A percentile compares a stretch with the other conserved stretches of the same genome.
phyloP scores from a whole-genome alignment of 2,329 filamentous ascomycete species.

The Hirsutella minnesotensis region DNA sequence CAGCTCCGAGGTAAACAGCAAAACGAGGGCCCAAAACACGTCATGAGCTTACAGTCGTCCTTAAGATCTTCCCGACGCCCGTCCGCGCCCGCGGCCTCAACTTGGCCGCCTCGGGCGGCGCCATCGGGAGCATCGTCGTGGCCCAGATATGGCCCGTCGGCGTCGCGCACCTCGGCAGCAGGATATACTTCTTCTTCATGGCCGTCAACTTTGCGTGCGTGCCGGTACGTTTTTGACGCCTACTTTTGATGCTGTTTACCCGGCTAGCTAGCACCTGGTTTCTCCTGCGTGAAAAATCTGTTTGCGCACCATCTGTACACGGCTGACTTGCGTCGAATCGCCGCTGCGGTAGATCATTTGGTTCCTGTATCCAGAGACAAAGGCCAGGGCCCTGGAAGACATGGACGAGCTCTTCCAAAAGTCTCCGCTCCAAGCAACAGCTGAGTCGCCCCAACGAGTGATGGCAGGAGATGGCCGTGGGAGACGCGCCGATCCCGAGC shows the following conservation, averaged over 20 bases:
- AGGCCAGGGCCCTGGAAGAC: slow-evolving; percentile 27
- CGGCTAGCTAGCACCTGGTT: no score
- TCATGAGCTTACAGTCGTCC: no score
- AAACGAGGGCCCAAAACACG: no score
- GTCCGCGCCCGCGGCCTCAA: slow-evolving; percentile 45
- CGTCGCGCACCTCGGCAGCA: slow-evolving; percentile 34
- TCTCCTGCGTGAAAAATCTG: no score
- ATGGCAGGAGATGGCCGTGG: not conserved
- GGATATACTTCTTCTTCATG: slow-evolving; percentile 48
- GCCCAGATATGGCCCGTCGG: slow-evolving; percentile 45
- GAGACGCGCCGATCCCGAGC: not conserved
- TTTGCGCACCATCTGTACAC: not conserved
- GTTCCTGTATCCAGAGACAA: slow-evolving; percentile 32
- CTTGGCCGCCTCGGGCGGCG: slow-evolving; percentile 39
- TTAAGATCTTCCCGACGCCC: slow-evolving; percentile 44
- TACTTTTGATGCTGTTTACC: no score
- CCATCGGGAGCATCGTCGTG: slow-evolving; percentile 42
- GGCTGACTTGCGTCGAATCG: not conserved
- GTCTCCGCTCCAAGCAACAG: not conserved
- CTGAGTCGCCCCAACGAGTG: not conserved
- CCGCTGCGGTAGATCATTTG: slow-evolving; percentile 21
- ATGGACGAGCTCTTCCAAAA: slow-evolving; percentile 30
- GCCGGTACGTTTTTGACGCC: slow-evolving; percentile 7
- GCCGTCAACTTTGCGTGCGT: slow-evolving; percentile 6
- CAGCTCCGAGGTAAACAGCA: slow-evolving; percentile 38